Evolutionary conservation across 2,329 filamentous ascomycete genomes (phyloP).

Genomic region (Nectriaceae sp.): DNA sequence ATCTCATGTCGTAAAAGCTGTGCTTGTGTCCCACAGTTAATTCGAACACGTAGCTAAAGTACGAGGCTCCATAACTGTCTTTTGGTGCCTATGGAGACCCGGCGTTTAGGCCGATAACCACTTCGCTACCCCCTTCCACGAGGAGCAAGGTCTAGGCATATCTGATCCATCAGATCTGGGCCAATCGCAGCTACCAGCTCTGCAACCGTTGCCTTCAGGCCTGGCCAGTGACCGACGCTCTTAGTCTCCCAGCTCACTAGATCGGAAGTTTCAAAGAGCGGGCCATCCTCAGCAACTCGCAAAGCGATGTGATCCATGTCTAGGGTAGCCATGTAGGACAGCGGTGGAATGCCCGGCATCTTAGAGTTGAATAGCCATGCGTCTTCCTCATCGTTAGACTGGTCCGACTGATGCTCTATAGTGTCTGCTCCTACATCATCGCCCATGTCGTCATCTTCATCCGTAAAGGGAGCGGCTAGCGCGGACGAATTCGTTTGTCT

Average conservation of each 20-base stretch:
- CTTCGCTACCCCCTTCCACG: background rate
- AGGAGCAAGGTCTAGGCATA: constrained; percentile 58
- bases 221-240: constrained; percentile 48
- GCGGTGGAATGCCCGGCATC: constrained; percentile 67
- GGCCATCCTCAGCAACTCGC: constrained; percentile 41
- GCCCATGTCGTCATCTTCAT: constrained; percentile 1
- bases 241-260: constrained; percentile 62
- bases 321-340: constrained; percentile 53
- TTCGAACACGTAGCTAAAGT: too few species aligned
- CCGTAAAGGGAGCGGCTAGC: background rate
- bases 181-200: constrained; percentile 70
- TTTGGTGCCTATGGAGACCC: too few species aligned
- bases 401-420: constrained; percentile 2
- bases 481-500: constrained; percentile 18
- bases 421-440: background rate
- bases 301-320: constrained; percentile 63
- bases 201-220: constrained; percentile 63
- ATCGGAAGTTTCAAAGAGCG: constrained; percentile 48
- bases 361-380: constrained; percentile 57
- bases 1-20: too few species aligned
- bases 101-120: too few species aligned
- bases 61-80: too few species aligned
- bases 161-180: constrained; percentile 53
- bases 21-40: too few species aligned
- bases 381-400: constrained; percentile 21